Evolutionary conservation across 1,284 basidiomycete genomes (phyloP).

Genomic region (Takashimella koratensis): DNA sequence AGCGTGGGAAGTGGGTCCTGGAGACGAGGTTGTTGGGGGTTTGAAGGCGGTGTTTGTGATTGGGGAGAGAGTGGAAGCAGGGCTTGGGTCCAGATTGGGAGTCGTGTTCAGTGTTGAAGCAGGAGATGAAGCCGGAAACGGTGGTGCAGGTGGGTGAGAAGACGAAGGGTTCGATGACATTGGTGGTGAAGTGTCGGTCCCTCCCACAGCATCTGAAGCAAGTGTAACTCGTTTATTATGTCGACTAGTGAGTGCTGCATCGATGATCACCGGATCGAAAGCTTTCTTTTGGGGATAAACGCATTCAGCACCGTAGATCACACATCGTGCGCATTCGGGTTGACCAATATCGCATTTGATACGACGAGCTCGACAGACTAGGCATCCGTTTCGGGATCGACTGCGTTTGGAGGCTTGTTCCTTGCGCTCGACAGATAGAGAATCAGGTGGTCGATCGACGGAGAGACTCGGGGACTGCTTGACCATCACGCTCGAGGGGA

Average conservation of each 20-base stretch:
- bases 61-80: not conserved
- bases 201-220: not conserved
- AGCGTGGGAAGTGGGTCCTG: no score
- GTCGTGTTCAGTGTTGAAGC: not conserved
- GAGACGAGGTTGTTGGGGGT: no score
- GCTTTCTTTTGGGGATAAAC: slow-evolving; percentile 36
- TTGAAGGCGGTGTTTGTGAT: not conserved
- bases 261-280: slow-evolving; percentile 26
- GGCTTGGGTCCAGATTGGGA: not conserved
- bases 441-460: no score
- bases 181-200: not conserved
- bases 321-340: slow-evolving; percentile 23
- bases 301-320: slow-evolving; percentile 33
- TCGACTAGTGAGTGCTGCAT: slow-evolving; percentile 21
- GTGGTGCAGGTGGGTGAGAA: slow-evolving; percentile 1
- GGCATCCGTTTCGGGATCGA: slow-evolving; percentile 30
- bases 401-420: no score
- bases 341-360: slow-evolving; percentile 35
- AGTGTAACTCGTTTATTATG: slow-evolving; percentile 18
- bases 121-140: not conserved
- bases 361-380: slow-evolving; percentile 36
- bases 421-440: no score
- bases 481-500: no score
- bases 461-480: no score
- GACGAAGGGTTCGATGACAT: not conserved